Evolutionary conservation across 192 early-diverging fungal species (phyloP).

Genomic region (Podila horticola): DNA sequence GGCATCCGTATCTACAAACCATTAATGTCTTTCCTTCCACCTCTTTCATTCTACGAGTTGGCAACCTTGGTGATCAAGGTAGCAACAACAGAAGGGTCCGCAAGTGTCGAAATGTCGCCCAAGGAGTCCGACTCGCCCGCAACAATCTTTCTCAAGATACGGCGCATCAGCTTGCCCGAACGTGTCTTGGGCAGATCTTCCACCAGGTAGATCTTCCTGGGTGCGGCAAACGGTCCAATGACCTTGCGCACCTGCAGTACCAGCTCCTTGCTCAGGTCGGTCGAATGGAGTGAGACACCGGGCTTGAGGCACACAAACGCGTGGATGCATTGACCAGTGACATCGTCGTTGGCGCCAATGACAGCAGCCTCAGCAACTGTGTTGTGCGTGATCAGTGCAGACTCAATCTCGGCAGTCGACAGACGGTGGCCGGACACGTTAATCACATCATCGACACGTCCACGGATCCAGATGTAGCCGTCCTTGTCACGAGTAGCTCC

Average conservation of each 20-base stretch:
- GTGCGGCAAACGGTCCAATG: slow-evolving; percentile 95
- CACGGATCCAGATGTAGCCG: slow-evolving; percentile 96
- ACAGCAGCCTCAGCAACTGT: slow-evolving; percentile 90
- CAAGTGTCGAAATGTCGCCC: slow-evolving; percentile 89
- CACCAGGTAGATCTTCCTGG: slow-evolving; percentile 85
- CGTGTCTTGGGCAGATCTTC: slow-evolving; percentile 95
- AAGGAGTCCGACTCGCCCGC: slow-evolving; percentile 84
- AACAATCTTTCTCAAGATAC: slow-evolving; percentile 94
- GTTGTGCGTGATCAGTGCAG: slow-evolving; percentile 81
- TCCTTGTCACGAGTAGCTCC: slow-evolving; percentile 91
- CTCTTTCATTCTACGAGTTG: not conserved
- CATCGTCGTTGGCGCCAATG: slow-evolving; percentile 86
- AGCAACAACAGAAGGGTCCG: slow-evolving; percentile 69
- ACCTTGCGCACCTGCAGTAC: slow-evolving; percentile 80
- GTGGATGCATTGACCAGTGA: slow-evolving; percentile 92
- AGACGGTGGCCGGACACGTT: slow-evolving; percentile 96
- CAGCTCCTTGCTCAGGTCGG: slow-evolving; percentile 66
- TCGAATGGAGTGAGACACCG: slow-evolving; percentile 7
- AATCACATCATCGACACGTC: slow-evolving; percentile 90
- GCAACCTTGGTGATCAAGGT: slow-evolving; percentile 43
- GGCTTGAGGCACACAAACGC: slow-evolving; percentile 87
- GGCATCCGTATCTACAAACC: no score
- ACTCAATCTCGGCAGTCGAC: slow-evolving; percentile 94
- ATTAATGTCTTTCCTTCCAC: not conserved
- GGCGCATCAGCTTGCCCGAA: slow-evolving; percentile 96